phyloP scores from a whole-genome alignment of 805 yeast genomes.

The Suhomyces canberraensis region DNA sequence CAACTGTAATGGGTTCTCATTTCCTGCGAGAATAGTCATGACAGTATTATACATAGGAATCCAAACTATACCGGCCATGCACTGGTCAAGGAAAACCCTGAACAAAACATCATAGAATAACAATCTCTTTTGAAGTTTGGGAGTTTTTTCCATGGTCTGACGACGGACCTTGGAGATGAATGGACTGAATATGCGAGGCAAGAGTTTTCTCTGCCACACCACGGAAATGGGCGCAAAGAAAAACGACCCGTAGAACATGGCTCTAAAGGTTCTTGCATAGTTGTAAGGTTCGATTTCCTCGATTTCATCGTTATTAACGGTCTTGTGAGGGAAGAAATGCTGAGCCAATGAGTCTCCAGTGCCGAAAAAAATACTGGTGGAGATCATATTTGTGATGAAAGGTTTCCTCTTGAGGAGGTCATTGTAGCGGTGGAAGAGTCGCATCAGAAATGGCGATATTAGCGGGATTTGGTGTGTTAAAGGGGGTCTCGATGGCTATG shows the following conservation, averaged over 20 bases:
- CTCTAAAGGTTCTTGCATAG: conserved; percentile 31
- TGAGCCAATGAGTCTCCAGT: conserved; percentile 44
- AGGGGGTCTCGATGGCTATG: too few species aligned
- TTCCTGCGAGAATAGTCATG: conserved; percentile 35
- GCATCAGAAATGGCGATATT: conserved; percentile 3
- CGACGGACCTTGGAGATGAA: conserved; percentile 21
- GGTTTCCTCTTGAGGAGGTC: conserved; percentile 43
- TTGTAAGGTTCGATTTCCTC: conserved; percentile 19
- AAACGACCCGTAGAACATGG: conserved; percentile 35
- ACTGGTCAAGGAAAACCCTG: conserved; percentile 35
- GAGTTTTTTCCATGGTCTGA: conserved; percentile 6
- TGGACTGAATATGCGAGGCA: conserved; percentile 36
- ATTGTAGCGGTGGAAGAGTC: conserved; percentile 17
- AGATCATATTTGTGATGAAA: conserved; percentile 49
- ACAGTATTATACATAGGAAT: conserved; percentile 41
- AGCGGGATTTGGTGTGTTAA: background rate
- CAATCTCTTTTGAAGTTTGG: conserved; percentile 8
- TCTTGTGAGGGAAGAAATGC: conserved; percentile 31
- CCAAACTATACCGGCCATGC: conserved; percentile 38
- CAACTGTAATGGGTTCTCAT: conserved; percentile 31
- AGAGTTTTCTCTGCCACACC: conserved; percentile 35
- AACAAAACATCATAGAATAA: conserved; percentile 21
- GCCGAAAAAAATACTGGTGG: conserved; percentile 49
- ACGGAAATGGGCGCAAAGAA: conserved; percentile 41
- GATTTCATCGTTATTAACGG: conserved; percentile 12